phyloP scores from a whole-genome alignment of 768 basidiomycete genomes.

The Amanita subjunquillea region DNA sequence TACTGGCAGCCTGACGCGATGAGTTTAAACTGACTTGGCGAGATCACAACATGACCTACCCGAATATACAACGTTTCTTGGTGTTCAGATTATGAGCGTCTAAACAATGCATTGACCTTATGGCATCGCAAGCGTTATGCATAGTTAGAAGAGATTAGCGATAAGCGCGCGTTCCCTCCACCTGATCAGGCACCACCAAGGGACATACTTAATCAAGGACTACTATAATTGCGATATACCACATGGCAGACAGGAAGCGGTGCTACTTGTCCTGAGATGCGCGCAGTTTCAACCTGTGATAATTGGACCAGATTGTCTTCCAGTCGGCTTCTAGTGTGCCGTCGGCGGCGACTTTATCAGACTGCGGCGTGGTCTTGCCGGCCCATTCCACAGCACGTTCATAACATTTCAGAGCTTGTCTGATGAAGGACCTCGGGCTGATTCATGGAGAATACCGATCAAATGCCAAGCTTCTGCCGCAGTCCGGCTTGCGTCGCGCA shows the following conservation, averaged over 20 bases:
- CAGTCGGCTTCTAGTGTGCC: conserved; percentile 52
- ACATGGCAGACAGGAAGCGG: not conserved
- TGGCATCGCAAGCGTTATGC: too few relatives aligned
- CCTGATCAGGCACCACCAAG: too few relatives aligned
- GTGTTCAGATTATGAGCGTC: too few relatives aligned
- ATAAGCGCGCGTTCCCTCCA: too few relatives aligned
- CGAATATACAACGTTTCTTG: too few relatives aligned
- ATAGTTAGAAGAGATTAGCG: too few relatives aligned
- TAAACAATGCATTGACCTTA: too few relatives aligned
- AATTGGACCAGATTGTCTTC: conserved; percentile 51
- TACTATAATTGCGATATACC: too few relatives aligned
- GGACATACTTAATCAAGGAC: too few relatives aligned
- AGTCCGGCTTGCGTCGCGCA: conserved; percentile 61
- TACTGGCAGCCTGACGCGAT: too few relatives aligned
- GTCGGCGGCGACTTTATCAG: conserved; percentile 34
- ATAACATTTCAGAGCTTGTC: conserved; percentile 48
- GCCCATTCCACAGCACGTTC: conserved; percentile 64
- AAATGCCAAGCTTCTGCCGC: conserved; percentile 72
- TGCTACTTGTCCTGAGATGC: conserved; percentile 3
- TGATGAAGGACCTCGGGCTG: conserved; percentile 20
- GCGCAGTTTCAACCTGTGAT: conserved; percentile 34
- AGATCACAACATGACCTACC: too few relatives aligned
- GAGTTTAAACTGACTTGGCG: too few relatives aligned
- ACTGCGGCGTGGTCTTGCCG: conserved; percentile 28
- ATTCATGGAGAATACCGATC: conserved; percentile 56